These are phyloP conservation scores for Rhazya stricta DNA, from an alignment of 257 asterid species.

Conservation along the genomic window DNA sequence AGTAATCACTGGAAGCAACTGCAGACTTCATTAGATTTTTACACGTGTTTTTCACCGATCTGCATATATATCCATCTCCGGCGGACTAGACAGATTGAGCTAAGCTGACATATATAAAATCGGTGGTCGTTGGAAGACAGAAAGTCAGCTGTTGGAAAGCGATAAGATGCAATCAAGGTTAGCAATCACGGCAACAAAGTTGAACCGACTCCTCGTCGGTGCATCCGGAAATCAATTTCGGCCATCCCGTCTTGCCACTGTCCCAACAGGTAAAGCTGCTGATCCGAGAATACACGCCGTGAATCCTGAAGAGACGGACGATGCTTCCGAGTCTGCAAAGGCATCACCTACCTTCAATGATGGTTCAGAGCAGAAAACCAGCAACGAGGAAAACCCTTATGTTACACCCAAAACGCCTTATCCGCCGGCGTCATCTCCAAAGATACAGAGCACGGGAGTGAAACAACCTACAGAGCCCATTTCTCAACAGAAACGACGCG, in stretches of 20 bases:
- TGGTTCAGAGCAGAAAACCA: conserved; percentile 19
- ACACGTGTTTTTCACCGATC: conserved; percentile 27
- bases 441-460: conserved; percentile 39
- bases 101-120: no score
- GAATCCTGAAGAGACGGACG: conserved; percentile 37
- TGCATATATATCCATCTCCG: neutral
- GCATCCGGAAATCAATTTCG: neutral
- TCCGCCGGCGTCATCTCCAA: conserved; percentile 28
- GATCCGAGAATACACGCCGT: conserved; percentile 63
- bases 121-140: no score
- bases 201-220: conserved; percentile 21
- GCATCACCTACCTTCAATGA: conserved; percentile 26
- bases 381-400: conserved; percentile 30
- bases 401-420: conserved; percentile 34
- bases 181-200: conserved; percentile 28
- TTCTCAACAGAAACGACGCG: conserved; percentile 44
- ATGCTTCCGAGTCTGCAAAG: conserved; percentile 27
- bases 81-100: neutral
- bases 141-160: neutral
- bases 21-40: conserved; percentile 18
- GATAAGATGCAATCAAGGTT: conserved; percentile 45
- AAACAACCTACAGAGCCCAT: conserved; percentile 41
- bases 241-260: conserved; percentile 20
- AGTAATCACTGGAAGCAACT: conserved; percentile 26
- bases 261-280: conserved; percentile 45